Percentiles rank a stretch among this genome's conserved stretches.
Evolutionary conservation across 2,329 filamentous ascomycete species (phyloP).

Genomic region (Scolecobasidium constrictum): DNA sequence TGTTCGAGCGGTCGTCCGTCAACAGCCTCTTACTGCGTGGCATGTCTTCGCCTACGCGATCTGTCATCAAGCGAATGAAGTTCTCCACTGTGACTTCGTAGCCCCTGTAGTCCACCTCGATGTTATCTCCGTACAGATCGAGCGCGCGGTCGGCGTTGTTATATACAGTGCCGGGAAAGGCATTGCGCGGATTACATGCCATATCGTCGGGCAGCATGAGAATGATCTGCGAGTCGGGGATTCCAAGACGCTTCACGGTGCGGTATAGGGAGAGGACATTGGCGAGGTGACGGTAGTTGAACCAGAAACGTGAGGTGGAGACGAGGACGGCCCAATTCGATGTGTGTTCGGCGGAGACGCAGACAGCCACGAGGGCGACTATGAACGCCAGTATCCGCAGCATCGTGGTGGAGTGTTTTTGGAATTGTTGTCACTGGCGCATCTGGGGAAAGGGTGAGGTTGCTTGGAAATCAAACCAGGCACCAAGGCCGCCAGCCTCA

Average conservation of each 20-base stretch:
- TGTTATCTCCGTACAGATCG: constrained; percentile 95
- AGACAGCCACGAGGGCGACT: neutral
- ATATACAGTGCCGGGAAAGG: constrained; percentile 95
- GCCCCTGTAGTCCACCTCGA: constrained; percentile 95
- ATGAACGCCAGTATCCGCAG: constrained; percentile 5
- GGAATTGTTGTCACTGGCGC: too few relatives aligned
- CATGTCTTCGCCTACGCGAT: constrained; percentile 88
- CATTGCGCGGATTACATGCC: constrained; percentile 97
- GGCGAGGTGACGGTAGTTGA: constrained; percentile 97
- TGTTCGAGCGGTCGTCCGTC: constrained; percentile 92
- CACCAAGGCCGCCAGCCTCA: too few relatives aligned
- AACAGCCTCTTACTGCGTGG: constrained; percentile 86
- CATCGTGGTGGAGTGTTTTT: too few relatives aligned
- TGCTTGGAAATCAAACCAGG: too few relatives aligned
- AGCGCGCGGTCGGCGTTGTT: constrained; percentile 94
- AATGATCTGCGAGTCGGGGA: constrained; percentile 97
- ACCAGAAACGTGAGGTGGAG: constrained; percentile 97
- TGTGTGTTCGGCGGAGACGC: constrained; percentile 62
- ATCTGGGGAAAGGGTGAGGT: too few relatives aligned
- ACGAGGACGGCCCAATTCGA: constrained; percentile 99
- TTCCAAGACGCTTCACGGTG: constrained; percentile 93
- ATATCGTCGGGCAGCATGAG: constrained; percentile 99
- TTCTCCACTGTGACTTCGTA: constrained; percentile 99
- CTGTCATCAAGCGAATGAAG: constrained; percentile 90
- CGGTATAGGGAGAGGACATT: constrained; percentile 97